These are phyloP conservation scores for Theobroma grandiflorum DNA, from an alignment of 441 rosid species.

Conservation along the genomic window DNA sequence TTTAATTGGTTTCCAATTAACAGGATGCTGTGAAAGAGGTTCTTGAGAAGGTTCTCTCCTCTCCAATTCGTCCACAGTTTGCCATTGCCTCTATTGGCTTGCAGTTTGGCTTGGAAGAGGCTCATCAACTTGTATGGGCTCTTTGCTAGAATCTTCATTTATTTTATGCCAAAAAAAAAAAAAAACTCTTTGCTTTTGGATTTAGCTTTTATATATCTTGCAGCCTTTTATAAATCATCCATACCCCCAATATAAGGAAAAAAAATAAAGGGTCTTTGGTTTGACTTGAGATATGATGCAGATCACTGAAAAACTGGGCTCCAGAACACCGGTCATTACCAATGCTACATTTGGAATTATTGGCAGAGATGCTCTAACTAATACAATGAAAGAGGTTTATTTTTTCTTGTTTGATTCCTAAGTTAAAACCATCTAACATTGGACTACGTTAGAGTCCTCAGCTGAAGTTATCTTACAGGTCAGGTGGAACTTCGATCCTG, in stretches of 20 bases:
- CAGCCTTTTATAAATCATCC: not conserved
- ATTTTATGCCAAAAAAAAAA: not conserved
- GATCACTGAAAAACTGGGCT: slow-evolving; percentile 45
- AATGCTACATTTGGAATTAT: slow-evolving; percentile 52
- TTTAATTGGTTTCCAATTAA: not conserved
- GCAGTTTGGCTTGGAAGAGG: slow-evolving; percentile 37
- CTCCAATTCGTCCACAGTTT: slow-evolving; percentile 61
- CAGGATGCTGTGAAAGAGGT: slow-evolving; percentile 61
- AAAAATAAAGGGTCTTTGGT: not conserved
- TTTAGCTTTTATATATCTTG: not conserved
- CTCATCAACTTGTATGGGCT: slow-evolving; percentile 44
- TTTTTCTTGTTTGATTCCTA: not conserved
- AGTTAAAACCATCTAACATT: not conserved
- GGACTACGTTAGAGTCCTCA: slow-evolving; percentile 5
- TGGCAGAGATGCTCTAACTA: slow-evolving; percentile 45
- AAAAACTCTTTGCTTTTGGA: not conserved
- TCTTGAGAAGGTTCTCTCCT: slow-evolving; percentile 48
- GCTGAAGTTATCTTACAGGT: slow-evolving; percentile 41
- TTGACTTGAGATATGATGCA: slow-evolving; percentile 27
- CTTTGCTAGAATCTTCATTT: not conserved
- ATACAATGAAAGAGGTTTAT: slow-evolving; percentile 42
- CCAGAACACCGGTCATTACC: slow-evolving; percentile 44
- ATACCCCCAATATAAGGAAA: not conserved
- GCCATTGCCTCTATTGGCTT: slow-evolving; percentile 50
- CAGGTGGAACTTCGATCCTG: slow-evolving; percentile 39